Percentiles rank a stretch among this genome's conserved stretches.
Conservation (phyloP, 2,329 filamentous ascomycete species). For the Penicillium hordei region DNA sequence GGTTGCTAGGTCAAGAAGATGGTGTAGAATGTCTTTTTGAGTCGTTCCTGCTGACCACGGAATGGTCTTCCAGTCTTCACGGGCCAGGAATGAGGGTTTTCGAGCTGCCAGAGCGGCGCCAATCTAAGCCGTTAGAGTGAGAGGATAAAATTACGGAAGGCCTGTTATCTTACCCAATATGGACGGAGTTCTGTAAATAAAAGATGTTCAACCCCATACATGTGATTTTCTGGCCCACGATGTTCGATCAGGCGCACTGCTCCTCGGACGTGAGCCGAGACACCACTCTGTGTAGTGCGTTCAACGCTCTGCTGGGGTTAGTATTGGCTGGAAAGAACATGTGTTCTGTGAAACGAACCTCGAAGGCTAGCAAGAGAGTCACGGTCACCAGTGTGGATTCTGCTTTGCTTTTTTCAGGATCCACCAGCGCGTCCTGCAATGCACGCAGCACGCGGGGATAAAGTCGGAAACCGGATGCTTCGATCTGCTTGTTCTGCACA, state of each 20-base stretch:
- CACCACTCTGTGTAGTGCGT: slow-evolving; percentile 34
- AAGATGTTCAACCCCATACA: slow-evolving; percentile 42
- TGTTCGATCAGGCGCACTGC: slow-evolving; percentile 40
- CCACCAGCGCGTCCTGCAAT: slow-evolving; percentile 38
- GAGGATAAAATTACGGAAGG: background rate
- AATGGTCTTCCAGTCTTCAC: slow-evolving; percentile 41
- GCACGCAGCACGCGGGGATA: slow-evolving; percentile 39
- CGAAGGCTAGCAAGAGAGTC: slow-evolving; percentile 40
- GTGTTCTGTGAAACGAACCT: slow-evolving; percentile 21
- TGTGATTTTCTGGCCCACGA: slow-evolving; percentile 41
- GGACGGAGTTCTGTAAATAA: slow-evolving; percentile 41
- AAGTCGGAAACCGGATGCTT: slow-evolving; percentile 33
- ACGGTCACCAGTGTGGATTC: slow-evolving; percentile 43
- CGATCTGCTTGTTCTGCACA: slow-evolving; percentile 35
- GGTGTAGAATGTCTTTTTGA: slow-evolving; percentile 39
- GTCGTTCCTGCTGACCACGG: slow-evolving; percentile 41
- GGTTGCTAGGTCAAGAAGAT: slow-evolving; percentile 38
- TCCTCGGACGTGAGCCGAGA: slow-evolving; percentile 37
- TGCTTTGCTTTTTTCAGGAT: slow-evolving; percentile 38
- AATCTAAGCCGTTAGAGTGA: slow-evolving; percentile 23
- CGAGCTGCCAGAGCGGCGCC: slow-evolving; percentile 33
- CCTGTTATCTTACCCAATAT: slow-evolving; percentile 35
- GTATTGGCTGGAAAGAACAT: background rate
- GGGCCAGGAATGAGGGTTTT: slow-evolving; percentile 37
- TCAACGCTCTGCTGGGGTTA: slow-evolving; percentile 34